Evolutionary conservation across 139 green algal genomes (phyloP).

Genomic region (Zygnema circumcarinatum): DNA sequence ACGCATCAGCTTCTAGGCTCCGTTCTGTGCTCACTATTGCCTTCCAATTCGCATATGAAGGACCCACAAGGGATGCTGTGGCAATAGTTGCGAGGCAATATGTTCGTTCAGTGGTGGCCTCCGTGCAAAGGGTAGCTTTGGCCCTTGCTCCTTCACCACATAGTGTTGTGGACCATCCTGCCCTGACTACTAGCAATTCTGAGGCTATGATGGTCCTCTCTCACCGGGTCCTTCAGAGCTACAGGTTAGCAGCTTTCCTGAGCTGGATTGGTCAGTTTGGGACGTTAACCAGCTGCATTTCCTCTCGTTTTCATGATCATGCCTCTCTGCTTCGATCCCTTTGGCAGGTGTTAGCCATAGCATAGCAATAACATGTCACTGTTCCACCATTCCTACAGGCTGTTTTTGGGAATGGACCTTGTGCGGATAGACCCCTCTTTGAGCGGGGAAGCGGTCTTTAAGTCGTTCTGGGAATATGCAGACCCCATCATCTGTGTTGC

Average conservation of each 20-base stretch:
- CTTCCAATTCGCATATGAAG: conserved; percentile 54
- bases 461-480: conserved; percentile 34
- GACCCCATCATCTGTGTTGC: conserved; percentile 46
- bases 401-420: conserved; percentile 21
- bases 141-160: conserved; percentile 9
- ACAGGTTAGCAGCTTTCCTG: conserved; percentile 8
- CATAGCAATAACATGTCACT: too few relatives aligned
- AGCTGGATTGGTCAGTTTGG: neutral
- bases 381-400: too few relatives aligned
- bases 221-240: conserved; percentile 29
- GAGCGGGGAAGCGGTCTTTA: conserved; percentile 16
- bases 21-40: conserved; percentile 57
- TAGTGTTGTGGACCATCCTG: neutral
- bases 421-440: neutral
- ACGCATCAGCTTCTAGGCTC: neutral
- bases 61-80: conserved; percentile 26
- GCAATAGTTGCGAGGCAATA: conserved; percentile 39
- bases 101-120: conserved; percentile 38
- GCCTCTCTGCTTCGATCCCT: too few relatives aligned
- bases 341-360: too few relatives aligned
- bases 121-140: conserved; percentile 47
- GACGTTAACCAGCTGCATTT: neutral
- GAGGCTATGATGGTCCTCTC: conserved; percentile 16
- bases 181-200: neutral
- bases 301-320: too few relatives aligned